Base-by-base conservation (phyloP, 169 alveolate species). In the Cryptosporidium ubiquitum region DNA sequence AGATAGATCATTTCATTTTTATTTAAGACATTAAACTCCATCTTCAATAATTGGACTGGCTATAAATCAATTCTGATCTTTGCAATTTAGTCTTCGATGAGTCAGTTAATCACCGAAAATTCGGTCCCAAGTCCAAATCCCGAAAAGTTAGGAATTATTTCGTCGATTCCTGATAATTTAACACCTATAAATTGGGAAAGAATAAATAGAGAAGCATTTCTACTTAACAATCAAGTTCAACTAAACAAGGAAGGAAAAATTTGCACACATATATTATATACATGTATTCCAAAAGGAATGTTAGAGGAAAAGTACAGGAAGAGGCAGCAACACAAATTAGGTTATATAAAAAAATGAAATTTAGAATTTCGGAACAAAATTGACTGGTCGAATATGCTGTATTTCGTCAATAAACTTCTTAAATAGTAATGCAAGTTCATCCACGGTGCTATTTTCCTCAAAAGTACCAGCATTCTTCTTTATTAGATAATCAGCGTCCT, bases 231-330 rank as follows among this genome's bases (percentile, higher is more conserved):
- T 61, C 89, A 58, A 61, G 74, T 79, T 23, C 55, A 79, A 64
- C 47, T 79, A 40, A 58, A 79, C 31, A 58, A 79, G n/a, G 89
- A 79, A 18, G 89, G 89, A n/a, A 79, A 79, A 58, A 79, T 79
- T 26, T 61, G 47, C n/a, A 79, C 89, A 79, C 68, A 79, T 23
- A 64, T 79, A 20, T 29, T 79, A 5, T 79, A 61, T 33, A 79
- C 79, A 33, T 79, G 79, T 47, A 79, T 79, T 40, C 66, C 89
- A 26, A 66, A 49, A 9, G 68, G 64, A 47, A 29, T 79, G 75
- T 16, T 79, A 23, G 58, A 40, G 51, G 89, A 79, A 39, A 79
- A n/a, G 37, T 79, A 66, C 31, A n/a, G 20, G 33, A n/a, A 60
- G 14, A 79, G 20, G 40, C 60, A 79, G 35, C 73, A 40, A 20